phyloP scores from a whole-genome alignment of 1,284 basidiomycete species.

The Ceratobasidium sp. region DNA sequence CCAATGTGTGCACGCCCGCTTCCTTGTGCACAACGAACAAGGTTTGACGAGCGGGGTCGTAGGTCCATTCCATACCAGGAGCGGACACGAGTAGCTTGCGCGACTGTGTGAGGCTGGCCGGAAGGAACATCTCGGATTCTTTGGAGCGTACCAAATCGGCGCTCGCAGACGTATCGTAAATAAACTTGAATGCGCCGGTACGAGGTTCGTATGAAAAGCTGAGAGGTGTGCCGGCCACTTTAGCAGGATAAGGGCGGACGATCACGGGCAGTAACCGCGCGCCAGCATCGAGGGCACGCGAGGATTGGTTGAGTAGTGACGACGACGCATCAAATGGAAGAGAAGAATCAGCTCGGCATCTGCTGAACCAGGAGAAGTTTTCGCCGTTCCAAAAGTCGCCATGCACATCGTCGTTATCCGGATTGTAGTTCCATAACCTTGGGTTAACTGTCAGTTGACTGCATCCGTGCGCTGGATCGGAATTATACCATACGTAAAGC shows the following conservation, averaged over 20 bases:
- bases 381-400: slow-evolving; percentile 98
- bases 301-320: slow-evolving; percentile 60
- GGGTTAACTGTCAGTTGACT: background rate
- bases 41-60: slow-evolving; percentile 73
- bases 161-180: slow-evolving; percentile 64
- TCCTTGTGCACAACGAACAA: slow-evolving; percentile 67
- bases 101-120: slow-evolving; percentile 67
- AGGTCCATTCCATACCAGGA: slow-evolving; percentile 56
- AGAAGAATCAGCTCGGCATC: slow-evolving; percentile 65
- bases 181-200: slow-evolving; percentile 68
- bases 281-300: slow-evolving; percentile 79
- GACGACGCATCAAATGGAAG: slow-evolving; percentile 49
- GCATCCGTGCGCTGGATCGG: slow-evolving; percentile 3
- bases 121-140: slow-evolving; percentile 85
- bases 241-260: slow-evolving; percentile 82
- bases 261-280: slow-evolving; percentile 80
- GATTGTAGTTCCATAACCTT: slow-evolving; percentile 96
- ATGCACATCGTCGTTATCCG: slow-evolving; percentile 76
- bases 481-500: slow-evolving; percentile 76
- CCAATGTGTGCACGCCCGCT: slow-evolving; percentile 61
- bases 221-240: slow-evolving; percentile 77
- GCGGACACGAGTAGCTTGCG: slow-evolving; percentile 69
- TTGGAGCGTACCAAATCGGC: slow-evolving; percentile 60
- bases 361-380: slow-evolving; percentile 93
- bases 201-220: slow-evolving; percentile 77